phyloP scores from a whole-genome alignment of 768 basidiomycete species.

The Strobilomyces confusus region DNA sequence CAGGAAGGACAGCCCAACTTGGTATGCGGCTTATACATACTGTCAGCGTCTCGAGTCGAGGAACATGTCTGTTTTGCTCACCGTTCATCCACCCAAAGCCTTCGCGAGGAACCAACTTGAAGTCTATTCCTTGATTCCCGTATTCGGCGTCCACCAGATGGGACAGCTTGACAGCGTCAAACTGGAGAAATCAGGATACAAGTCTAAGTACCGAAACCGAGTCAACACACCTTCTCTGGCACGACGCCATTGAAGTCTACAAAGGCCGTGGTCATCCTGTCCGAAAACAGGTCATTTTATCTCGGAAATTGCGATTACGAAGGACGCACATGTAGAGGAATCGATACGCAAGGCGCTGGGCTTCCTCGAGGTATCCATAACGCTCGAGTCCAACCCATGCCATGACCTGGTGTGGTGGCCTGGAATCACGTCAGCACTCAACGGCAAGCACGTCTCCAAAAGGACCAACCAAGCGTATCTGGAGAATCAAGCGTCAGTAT shows the following conservation, averaged over 20 bases:
- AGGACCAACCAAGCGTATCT: conserved; percentile 65
- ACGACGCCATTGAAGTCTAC: conserved; percentile 98
- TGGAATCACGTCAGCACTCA: conserved; percentile 24
- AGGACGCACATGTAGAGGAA: conserved; percentile 99
- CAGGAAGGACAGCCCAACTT: conserved; percentile 93
- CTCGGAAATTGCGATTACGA: conserved; percentile 2
- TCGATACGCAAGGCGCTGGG: conserved; percentile 88
- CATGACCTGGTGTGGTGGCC: conserved; percentile 99
- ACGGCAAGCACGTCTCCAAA: neutral
- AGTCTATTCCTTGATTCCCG: conserved; percentile 94
- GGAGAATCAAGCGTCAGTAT: conserved; percentile 7
- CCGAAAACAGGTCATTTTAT: conserved; percentile 1
- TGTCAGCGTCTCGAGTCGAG: neutral
- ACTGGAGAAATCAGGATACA: conserved; percentile 39
- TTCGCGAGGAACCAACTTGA: conserved; percentile 95
- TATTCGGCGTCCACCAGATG: conserved; percentile 98
- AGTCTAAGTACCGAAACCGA: neutral
- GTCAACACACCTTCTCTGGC: conserved; percentile 74
- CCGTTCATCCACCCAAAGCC: conserved; percentile 99
- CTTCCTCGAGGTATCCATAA: conserved; percentile 92
- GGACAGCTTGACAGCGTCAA: conserved; percentile 93
- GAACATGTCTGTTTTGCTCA: conserved; percentile 33
- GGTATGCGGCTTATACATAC: conserved; percentile 71
- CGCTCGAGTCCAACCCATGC: conserved; percentile 95
- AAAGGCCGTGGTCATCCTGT: conserved; percentile 88